A percentile compares a stretch with the other conserved stretches of the same genome.
phyloP scores from a whole-genome alignment of 768 basidiomycete species.

The Mycena venus region DNA sequence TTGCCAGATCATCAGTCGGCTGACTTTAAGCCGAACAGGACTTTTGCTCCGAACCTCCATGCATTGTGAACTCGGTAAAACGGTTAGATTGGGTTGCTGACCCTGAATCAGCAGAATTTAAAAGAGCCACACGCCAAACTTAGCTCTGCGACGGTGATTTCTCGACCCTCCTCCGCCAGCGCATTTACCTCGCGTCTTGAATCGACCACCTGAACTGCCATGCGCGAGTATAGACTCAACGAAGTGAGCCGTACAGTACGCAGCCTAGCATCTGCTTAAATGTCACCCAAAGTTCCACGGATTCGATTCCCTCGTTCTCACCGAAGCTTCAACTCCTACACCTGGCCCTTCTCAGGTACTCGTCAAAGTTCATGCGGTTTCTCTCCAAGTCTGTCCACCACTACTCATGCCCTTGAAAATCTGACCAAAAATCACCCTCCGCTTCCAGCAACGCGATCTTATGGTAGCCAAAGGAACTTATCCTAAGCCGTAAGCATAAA shows the following conservation, averaged over 20 bases:
- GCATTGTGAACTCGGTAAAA: no score
- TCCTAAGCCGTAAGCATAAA: conserved; percentile 4
- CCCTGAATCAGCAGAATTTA: no score
- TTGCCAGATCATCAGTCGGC: no score
- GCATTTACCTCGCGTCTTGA: no score
- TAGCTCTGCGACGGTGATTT: no score
- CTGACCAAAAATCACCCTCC: not conserved
- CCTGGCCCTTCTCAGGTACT: conserved; percentile 52
- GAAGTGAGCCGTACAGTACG: not conserved
- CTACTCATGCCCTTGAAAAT: not conserved
- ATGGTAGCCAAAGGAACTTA: conserved; percentile 40
- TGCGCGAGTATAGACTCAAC: conserved; percentile 26
- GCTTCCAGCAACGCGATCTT: conserved; percentile 51
- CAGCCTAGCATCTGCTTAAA: not conserved
- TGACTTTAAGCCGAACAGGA: no score
- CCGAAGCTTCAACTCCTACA: conserved; percentile 34
- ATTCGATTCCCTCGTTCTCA: conserved; percentile 17
- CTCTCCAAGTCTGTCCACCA: conserved; percentile 43
- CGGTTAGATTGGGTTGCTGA: no score
- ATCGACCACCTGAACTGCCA: no score
- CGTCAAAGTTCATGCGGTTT: conserved; percentile 56
- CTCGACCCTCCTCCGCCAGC: no score
- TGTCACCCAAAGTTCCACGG: conserved; percentile 6
- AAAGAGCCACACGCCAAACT: no score
- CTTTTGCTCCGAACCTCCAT: no score